Percentiles rank a stretch among this genome's conserved stretches.
Conservation (phyloP, 805 yeast species). For the Cephaloascus albidus region DNA sequence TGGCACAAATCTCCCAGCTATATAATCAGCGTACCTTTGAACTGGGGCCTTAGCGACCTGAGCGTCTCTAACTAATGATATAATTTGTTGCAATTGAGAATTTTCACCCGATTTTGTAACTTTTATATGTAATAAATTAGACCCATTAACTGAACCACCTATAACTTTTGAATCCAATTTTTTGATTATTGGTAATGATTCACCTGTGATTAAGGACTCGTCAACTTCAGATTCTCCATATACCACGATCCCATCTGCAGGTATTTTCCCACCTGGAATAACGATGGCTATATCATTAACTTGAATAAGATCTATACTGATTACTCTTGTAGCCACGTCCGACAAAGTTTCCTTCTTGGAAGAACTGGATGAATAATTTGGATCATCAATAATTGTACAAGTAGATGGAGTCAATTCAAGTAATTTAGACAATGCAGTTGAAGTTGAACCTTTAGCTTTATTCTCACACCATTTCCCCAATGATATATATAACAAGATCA, state of each 20-base stretch:
- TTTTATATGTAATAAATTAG: slow-evolving; percentile 57
- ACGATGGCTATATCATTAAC: slow-evolving; percentile 67
- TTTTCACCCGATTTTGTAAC: slow-evolving; percentile 71
- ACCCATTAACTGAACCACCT: slow-evolving; percentile 89
- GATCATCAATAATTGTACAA: slow-evolving; percentile 55
- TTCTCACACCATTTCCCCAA: slow-evolving; percentile 90
- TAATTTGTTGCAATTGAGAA: slow-evolving; percentile 83
- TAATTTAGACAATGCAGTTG: slow-evolving; percentile 75
- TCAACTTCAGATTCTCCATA: slow-evolving; percentile 78
- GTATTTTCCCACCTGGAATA: slow-evolving; percentile 79
- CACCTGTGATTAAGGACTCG: slow-evolving; percentile 91
- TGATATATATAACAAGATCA: slow-evolving; percentile 78
- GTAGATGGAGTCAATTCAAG: slow-evolving; percentile 73
- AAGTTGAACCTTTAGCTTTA: slow-evolving; percentile 88
- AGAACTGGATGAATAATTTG: slow-evolving; percentile 6
- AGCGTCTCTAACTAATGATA: slow-evolving; percentile 78
- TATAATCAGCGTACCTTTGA: slow-evolving; percentile 76
- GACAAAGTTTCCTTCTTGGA: slow-evolving; percentile 11
- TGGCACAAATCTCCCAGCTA: slow-evolving; percentile 85
- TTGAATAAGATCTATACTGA: slow-evolving; percentile 75
- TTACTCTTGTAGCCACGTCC: slow-evolving; percentile 27
- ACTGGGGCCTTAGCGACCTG: slow-evolving; percentile 86
- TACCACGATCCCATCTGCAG: slow-evolving; percentile 82
- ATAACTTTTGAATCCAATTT: slow-evolving; percentile 50
- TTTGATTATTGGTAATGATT: slow-evolving; percentile 69